These are phyloP conservation scores for Saccharomycopsis hybrid DNA, from an alignment of 1,139 yeast species.

Conservation along the genomic window DNA sequence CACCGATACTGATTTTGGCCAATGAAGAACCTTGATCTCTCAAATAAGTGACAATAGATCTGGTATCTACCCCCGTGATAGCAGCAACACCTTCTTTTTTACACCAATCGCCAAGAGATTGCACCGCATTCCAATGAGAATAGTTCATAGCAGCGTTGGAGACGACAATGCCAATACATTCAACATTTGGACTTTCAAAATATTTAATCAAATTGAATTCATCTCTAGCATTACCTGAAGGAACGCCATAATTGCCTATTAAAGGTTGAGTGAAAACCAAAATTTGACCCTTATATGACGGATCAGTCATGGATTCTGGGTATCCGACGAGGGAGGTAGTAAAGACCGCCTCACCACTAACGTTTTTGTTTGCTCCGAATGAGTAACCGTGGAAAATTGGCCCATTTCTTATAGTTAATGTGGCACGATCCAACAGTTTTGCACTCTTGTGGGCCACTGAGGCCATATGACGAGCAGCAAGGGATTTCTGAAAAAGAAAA, in stretches of 20 bases:
- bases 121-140: constrained; percentile 99
- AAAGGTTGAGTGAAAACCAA: constrained; percentile 95
- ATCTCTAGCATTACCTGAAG: constrained; percentile 74
- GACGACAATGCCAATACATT: constrained; percentile 93
- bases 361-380: constrained; percentile 87
- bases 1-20: constrained; percentile 85
- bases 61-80: constrained; percentile 93
- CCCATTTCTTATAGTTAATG: constrained; percentile 85
- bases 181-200: constrained; percentile 86
- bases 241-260: constrained; percentile 97
- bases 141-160: constrained; percentile 92
- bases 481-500: no score
- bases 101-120: constrained; percentile 93
- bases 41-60: constrained; percentile 84
- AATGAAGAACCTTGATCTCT: constrained; percentile 95
- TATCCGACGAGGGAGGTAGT: constrained; percentile 96
- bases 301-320: constrained; percentile 98
- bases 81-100: constrained; percentile 95
- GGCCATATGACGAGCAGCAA: no score
- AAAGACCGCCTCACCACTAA: constrained; percentile 96
- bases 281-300: constrained; percentile 93
- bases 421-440: constrained; percentile 59
- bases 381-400: constrained; percentile 91
- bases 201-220: constrained; percentile 78
- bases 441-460: constrained; percentile 3